Conservation (phyloP, 2,329 filamentous ascomycete species). For the Penicillium sp. region DNA sequence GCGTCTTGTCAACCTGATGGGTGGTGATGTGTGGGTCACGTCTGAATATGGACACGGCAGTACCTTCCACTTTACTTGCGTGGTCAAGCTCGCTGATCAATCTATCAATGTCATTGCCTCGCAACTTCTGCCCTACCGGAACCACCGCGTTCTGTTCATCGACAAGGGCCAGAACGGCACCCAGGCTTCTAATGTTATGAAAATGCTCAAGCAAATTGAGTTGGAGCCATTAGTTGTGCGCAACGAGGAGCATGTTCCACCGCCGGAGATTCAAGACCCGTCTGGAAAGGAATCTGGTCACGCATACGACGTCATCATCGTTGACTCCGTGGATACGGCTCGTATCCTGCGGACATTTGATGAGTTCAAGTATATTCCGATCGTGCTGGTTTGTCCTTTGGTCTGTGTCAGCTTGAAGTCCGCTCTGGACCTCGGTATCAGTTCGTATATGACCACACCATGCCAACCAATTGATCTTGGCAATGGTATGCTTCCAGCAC, state of each 20-base stretch:
- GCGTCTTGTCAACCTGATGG: slow-evolving; percentile 92
- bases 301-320: slow-evolving; percentile 91
- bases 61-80: slow-evolving; percentile 94
- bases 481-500: slow-evolving; percentile 91
- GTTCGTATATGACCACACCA: slow-evolving; percentile 98
- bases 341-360: slow-evolving; percentile 79
- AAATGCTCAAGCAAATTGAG: slow-evolving; percentile 75
- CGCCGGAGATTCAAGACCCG: slow-evolving; percentile 53
- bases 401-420: slow-evolving; percentile 92
- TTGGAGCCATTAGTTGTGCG: slow-evolving; percentile 82
- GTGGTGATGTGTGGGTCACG: slow-evolving; percentile 93
- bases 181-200: slow-evolving; percentile 67
- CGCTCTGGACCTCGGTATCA: slow-evolving; percentile 90
- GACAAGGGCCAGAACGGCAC: slow-evolving; percentile 78
- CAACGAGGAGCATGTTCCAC: slow-evolving; percentile 66
- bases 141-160: slow-evolving; percentile 90
- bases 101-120: slow-evolving; percentile 72
- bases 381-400: slow-evolving; percentile 84
- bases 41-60: slow-evolving; percentile 89
- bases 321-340: slow-evolving; percentile 92
- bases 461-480: slow-evolving; percentile 91
- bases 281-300: slow-evolving; percentile 51
- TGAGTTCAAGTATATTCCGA: slow-evolving; percentile 96
- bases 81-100: slow-evolving; percentile 78
- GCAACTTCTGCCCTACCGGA: slow-evolving; percentile 84